Evolutionary conservation across 1,139 yeast genomes (phyloP), one percentile per base, ranked within the genome.

Genomic region (Citeromyces hawaiiensis): DNA sequence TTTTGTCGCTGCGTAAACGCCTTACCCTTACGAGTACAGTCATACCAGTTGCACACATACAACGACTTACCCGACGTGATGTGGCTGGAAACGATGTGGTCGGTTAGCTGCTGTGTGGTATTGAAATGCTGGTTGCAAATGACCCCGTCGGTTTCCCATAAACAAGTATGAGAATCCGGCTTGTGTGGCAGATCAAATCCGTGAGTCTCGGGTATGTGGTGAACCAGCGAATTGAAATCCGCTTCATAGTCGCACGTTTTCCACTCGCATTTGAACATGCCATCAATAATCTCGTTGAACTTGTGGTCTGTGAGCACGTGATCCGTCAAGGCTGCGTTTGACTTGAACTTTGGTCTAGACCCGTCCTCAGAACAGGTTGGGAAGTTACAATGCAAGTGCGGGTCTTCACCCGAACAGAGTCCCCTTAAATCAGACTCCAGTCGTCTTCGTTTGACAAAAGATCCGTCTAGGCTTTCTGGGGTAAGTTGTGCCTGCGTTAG

Each of bases 1-100:
- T 91, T 91, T 51, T 91, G 98, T 34, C 93, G 67, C 54, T 91
- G 97, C 14, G 72, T 61, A 52, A 91, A 91, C 2, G 69, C 68
- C 46, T 74, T 69, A 18, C 66, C 61, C 37, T 64, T 65, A 37
- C 96, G 72, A 15, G 70, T 72, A 56, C 98, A 91, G 3, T 75
- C 82, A 6, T 67, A 59, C 98, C 98, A 91, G 39, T 59, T 52
- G 55, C 98, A 91, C 21, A 58, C 55, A 50, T 91, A 88, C 18
- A 63, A 59, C 1, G 81, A 70, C 52, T 80, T 72, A 2, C 96
- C 88, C 10, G 80, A 70, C 2, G 83, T 83, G 14, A 88, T 65
- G 55, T 91, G 97, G 13, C 59, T 67, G 2, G 63, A 58, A 9
- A 76, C 68, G 13, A 91, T 53, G 56, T 91, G 98, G 3, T 70